Evolutionary conservation across 805 yeast genomes (phyloP).

Genomic region (Candida xyloterini): DNA sequence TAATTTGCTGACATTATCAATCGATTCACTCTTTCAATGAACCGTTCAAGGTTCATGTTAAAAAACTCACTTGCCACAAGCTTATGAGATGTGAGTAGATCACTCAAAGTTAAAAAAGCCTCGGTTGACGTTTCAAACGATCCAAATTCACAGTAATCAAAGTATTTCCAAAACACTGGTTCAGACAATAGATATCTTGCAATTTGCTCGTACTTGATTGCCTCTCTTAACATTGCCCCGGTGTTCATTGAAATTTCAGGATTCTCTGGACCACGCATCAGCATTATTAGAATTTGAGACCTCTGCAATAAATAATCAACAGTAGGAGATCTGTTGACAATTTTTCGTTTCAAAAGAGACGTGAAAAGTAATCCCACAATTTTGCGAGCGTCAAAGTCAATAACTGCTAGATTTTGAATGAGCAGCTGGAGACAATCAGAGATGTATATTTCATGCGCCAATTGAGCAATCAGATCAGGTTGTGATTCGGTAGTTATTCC

Average conservation of each 20-base stretch:
- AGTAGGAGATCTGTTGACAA: conserved; percentile 76
- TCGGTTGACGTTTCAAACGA: conserved; percentile 91
- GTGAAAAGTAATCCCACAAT: conserved; percentile 73
- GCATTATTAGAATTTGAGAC: conserved; percentile 59
- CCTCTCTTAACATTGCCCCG: conserved; percentile 81
- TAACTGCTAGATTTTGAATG: conserved; percentile 53
- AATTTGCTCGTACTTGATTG: conserved; percentile 73
- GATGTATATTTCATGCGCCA: conserved; percentile 77
- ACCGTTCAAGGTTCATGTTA: conserved; percentile 49
- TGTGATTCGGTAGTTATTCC: conserved; percentile 33
- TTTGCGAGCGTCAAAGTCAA: conserved; percentile 89
- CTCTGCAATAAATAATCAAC: conserved; percentile 73
- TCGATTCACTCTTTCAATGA: conserved; percentile 62
- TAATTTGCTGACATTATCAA: conserved; percentile 77
- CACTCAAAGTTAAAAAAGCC: conserved; percentile 74
- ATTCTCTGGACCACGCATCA: conserved; percentile 71
- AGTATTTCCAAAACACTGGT: conserved; percentile 74
- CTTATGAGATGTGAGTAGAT: conserved; percentile 66
- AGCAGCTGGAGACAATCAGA: conserved; percentile 66
- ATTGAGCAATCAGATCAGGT: conserved; percentile 70
- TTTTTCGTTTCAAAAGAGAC: conserved; percentile 73
- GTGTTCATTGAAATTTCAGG: conserved; percentile 70
- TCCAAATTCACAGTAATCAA: conserved; percentile 69
- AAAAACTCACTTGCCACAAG: conserved; percentile 70
- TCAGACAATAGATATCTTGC: conserved; percentile 57